Evolutionary conservation across 345 rosid genomes (phyloP).

Genomic region (Garcia nutans): DNA sequence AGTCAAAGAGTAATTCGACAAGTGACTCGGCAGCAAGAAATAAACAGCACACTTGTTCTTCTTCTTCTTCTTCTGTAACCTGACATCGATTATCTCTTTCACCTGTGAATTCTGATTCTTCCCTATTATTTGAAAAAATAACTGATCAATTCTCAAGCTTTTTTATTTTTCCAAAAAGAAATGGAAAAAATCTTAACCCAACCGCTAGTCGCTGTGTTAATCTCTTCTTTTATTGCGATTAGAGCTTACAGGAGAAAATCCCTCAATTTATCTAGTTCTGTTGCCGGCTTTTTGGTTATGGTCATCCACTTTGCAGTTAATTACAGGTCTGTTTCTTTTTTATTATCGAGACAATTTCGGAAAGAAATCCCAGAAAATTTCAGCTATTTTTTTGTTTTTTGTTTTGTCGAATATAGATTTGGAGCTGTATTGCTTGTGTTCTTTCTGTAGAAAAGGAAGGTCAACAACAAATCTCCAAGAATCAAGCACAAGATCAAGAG

Average conservation of each 20-base stretch:
- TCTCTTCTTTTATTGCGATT: slow-evolving; percentile 56
- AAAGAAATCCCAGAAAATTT: neutral
- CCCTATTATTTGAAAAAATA: neutral
- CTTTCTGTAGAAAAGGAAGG: too few species aligned
- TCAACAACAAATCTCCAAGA: too few species aligned
- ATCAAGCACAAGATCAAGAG: too few species aligned
- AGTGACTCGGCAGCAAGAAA: too few species aligned
- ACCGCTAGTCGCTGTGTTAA: slow-evolving; percentile 45
- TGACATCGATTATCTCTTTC: neutral
- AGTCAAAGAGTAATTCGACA: too few species aligned
- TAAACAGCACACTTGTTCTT: too few species aligned
- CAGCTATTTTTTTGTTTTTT: neutral
- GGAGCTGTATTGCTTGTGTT: slow-evolving; percentile 80
- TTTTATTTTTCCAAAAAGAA: neutral
- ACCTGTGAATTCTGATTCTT: neutral
- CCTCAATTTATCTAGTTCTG: slow-evolving; percentile 75
- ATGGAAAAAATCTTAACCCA: slow-evolving; percentile 47
- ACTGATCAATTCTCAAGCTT: neutral
- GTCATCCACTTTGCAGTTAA: slow-evolving; percentile 63
- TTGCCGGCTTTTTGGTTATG: slow-evolving; percentile 80
- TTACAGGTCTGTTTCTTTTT: slow-evolving; percentile 43
- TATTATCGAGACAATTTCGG: neutral
- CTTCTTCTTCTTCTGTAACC: too few species aligned
- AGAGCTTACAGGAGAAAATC: slow-evolving; percentile 75
- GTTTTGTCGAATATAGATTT: slow-evolving; percentile 43